Percentiles rank a stretch among this genome's conserved stretches.
These are phyloP conservation scores for Clitopilus hobsonii DNA, from an alignment of 768 basidiomycete genomes.

Conservation along the genomic window DNA sequence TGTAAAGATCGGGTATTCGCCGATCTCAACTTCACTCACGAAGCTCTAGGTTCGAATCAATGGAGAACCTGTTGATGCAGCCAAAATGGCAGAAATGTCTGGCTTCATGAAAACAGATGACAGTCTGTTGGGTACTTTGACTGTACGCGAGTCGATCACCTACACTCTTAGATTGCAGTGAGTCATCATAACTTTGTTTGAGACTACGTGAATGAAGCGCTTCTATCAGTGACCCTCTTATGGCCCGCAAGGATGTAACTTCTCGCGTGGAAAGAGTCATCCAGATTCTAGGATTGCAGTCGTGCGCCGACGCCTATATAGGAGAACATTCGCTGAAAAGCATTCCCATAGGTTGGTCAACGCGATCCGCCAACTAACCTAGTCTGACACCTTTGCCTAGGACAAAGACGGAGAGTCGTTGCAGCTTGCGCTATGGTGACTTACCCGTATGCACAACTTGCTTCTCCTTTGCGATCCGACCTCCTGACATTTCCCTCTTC, in stretches of 20 bases:
- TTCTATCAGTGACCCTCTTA: constrained; percentile 25
- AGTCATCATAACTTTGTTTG: constrained; percentile 10
- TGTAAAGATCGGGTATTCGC: constrained; percentile 4
- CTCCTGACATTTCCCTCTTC: neutral
- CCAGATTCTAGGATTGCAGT: constrained; percentile 39
- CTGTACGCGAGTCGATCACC: constrained; percentile 49
- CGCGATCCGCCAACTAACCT: neutral
- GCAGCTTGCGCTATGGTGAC: constrained; percentile 59
- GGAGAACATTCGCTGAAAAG: constrained; percentile 56
- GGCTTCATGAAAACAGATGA: constrained; percentile 59
- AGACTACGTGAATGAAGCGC: neutral
- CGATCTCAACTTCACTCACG: neutral
- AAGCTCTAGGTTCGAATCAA: constrained; percentile 18
- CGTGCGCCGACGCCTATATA: constrained; percentile 43
- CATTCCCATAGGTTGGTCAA: constrained; percentile 35
- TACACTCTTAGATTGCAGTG: constrained; percentile 49
- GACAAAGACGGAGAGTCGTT: constrained; percentile 58
- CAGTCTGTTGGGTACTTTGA: constrained; percentile 50
- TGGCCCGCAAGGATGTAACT: constrained; percentile 29
- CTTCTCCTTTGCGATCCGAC: too few species aligned
- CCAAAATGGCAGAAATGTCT: constrained; percentile 33
- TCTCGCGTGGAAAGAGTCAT: constrained; percentile 42
- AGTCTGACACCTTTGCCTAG: constrained; percentile 12
- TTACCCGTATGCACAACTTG: constrained; percentile 43
- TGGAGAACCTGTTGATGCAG: constrained; percentile 18